phyloP scores from a whole-genome alignment of 208 protist species.

The Wallacemonas rigidus region DNA sequence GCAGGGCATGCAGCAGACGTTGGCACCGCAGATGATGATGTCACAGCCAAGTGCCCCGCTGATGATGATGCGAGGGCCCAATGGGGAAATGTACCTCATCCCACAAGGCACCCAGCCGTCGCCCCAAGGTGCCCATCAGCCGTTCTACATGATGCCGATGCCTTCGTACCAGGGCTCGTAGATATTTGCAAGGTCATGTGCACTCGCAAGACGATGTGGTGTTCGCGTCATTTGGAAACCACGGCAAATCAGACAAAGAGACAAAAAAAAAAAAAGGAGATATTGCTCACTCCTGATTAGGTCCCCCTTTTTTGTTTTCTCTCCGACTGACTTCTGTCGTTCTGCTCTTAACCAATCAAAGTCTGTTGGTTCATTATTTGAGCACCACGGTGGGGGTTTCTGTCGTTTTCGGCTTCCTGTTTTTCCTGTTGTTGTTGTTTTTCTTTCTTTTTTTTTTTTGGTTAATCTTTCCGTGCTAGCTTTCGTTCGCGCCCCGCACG shows the following conservation, averaged over 20 bases:
- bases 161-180: not conserved
- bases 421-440: slow-evolving; percentile 19
- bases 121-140: slow-evolving; percentile 17
- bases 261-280: no score
- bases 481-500: no score
- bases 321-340: not conserved
- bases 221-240: no score
- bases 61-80: slow-evolving; percentile 39
- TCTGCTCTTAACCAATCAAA: not conserved
- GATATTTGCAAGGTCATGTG: not conserved
- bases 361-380: not conserved
- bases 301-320: not conserved
- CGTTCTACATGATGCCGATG: slow-evolving; percentile 43
- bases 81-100: slow-evolving; percentile 39
- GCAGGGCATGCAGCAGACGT: not conserved
- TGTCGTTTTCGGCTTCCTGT: slow-evolving; percentile 8
- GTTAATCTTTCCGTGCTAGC: slow-evolving; percentile 15
- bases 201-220: no score
- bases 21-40: slow-evolving; percentile 10
- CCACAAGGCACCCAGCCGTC: slow-evolving; percentile 14
- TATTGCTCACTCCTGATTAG: no score
- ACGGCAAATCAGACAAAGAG: no score
- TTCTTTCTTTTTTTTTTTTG: slow-evolving; percentile 14
- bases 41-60: not conserved
- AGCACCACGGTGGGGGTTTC: not conserved